Base-by-base conservation (phyloP, 257 asterid species). In the Gentiana macrophylla region DNA sequence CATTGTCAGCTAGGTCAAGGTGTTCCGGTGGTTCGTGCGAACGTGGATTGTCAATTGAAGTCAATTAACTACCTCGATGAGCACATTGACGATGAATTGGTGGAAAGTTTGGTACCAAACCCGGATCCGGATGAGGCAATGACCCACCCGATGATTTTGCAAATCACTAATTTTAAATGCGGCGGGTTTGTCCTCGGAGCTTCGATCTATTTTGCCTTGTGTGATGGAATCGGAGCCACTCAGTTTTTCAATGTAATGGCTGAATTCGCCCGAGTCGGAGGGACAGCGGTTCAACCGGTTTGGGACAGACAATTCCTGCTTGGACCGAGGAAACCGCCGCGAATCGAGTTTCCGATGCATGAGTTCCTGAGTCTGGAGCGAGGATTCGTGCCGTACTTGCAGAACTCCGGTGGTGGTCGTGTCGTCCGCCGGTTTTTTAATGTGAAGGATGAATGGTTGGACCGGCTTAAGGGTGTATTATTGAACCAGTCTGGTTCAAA, bases 161-260 rank as follows among this genome's bases (percentile, higher is more conserved):
- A 84, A 59, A 66, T 84, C n/a, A 88, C 94, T 3, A 56, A 35
- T 37, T 85, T 88, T 56, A 48, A 67, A 2, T 85, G 95, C 37
- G 97, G 95, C 12, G 97, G 97, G 57, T 88, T 73, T 53, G 84
- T 81, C 38, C 79, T 88, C 45, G 95, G 97, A 24, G 78, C 88
- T 4, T 83, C 86, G 1, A 65, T 83, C 6, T 94, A 85, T 66
- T 86, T 85, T 52, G 74, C 89, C 0, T 49, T 85, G 24, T 82
- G 89, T 63, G 95, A 85, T 57, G 97, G 97, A 0, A 50, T 80
- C 10, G 97, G 97, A 9, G 87, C 95, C 2, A 80, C 97, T 2
- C n/a, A 59, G 65, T 77, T 85, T 49, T 88, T 88, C 59, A 80
- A 67, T 65, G 86, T 79, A 15, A 69, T 85, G 84, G 91, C 95